Percentiles rank a stretch among this genome's conserved stretches.
phyloP scores from a whole-genome alignment of 257 asterid species.

The Solanum paucissectum region DNA sequence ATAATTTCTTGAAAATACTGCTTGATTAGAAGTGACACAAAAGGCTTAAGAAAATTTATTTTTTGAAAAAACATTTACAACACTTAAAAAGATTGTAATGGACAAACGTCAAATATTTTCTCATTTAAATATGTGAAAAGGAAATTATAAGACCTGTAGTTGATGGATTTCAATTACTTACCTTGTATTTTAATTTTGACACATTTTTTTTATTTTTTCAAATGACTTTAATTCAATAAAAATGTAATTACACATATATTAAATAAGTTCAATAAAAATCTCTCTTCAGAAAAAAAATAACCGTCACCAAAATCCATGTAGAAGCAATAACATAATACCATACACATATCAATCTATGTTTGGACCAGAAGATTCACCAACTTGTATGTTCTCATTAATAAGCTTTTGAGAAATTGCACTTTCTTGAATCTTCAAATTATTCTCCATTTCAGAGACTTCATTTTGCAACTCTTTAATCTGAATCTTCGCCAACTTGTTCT shows the following conservation, averaged over 20 bases:
- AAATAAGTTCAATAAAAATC: not conserved
- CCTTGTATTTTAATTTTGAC: not conserved
- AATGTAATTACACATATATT: not conserved
- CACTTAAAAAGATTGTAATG: not conserved
- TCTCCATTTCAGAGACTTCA: not conserved
- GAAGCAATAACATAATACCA: not conserved
- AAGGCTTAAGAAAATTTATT: not conserved
- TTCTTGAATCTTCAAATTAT: not conserved
- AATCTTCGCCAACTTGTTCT: not conserved
- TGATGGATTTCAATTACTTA: not conserved
- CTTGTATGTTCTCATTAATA: not conserved
- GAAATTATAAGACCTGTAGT: not conserved
- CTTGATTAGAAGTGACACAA: not conserved
- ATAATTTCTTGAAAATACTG: not conserved
- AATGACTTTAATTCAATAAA: not conserved
- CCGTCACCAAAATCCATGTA: not conserved
- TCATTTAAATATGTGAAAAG: not conserved
- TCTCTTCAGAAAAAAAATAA: not conserved
- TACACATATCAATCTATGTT: not conserved
- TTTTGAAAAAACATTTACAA: not conserved
- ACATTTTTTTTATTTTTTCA: not conserved
- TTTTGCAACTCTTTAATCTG: not conserved
- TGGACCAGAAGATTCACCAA: not conserved
- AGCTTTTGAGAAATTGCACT: not conserved
- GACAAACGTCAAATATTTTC: not conserved